These are phyloP conservation scores for Psidium guajava DNA, from an alignment of 345 rosid genomes.

Conservation along the genomic window DNA sequence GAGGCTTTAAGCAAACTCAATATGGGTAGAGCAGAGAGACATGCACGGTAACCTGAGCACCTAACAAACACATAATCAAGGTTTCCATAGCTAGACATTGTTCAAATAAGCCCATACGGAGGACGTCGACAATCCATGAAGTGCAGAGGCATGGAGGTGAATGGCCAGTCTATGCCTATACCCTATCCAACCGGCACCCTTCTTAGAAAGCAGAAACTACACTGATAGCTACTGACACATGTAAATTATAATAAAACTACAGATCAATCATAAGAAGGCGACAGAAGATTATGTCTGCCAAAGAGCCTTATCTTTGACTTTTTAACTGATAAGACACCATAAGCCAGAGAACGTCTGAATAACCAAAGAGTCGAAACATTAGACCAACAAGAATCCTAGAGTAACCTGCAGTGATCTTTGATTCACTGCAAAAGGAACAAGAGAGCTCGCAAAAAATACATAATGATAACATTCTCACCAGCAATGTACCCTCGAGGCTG, in stretches of 20 bases:
- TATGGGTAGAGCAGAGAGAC: background rate
- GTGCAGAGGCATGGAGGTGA: background rate
- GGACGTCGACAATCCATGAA: background rate
- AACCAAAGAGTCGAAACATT: background rate
- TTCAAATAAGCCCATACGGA: background rate
- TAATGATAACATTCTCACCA: conserved; percentile 18
- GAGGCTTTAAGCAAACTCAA: background rate
- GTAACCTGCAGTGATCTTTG: background rate
- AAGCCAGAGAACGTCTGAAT: background rate
- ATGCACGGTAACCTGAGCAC: background rate
- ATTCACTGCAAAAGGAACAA: background rate
- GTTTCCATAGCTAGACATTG: background rate
- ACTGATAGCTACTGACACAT: background rate
- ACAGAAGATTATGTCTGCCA: background rate
- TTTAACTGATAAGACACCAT: background rate
- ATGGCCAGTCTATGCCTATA: background rate
- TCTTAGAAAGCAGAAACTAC: background rate
- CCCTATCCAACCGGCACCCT: background rate
- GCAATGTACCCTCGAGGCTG: conserved; percentile 42
- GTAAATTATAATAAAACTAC: background rate
- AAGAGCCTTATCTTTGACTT: background rate
- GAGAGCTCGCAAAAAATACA: background rate
- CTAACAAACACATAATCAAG: background rate
- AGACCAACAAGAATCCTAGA: background rate
- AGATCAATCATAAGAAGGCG: background rate